phyloP scores from a whole-genome alignment of 495 filamentous ascomycete species.

The Aspergillus avenaceus region DNA sequence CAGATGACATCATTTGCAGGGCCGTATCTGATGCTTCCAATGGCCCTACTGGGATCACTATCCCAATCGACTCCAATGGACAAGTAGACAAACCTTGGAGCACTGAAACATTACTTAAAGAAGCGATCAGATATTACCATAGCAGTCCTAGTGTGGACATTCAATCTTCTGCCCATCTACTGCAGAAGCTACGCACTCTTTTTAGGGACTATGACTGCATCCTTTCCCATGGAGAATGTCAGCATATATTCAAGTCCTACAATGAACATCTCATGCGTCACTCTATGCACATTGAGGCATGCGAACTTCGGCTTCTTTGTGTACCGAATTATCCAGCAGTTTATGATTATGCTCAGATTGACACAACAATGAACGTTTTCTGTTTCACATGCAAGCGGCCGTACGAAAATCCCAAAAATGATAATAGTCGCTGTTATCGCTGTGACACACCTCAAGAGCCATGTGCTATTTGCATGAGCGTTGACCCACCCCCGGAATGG shows the following conservation, averaged over 20 bases:
- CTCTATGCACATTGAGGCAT: slow-evolving; percentile 62
- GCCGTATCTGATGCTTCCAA: slow-evolving; percentile 14
- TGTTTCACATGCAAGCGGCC: slow-evolving; percentile 45
- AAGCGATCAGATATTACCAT: slow-evolving; percentile 43
- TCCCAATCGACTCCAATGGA: slow-evolving; percentile 30
- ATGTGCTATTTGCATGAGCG: slow-evolving; percentile 43
- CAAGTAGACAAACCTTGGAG: slow-evolving; percentile 44
- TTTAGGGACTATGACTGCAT: slow-evolving; percentile 39
- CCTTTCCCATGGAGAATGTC: slow-evolving; percentile 38
- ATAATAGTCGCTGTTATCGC: slow-evolving; percentile 41
- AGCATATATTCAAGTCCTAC: slow-evolving; percentile 58
- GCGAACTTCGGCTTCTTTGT: slow-evolving; percentile 64
- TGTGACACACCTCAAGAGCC: slow-evolving; percentile 41
- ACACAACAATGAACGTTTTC: slow-evolving; percentile 43
- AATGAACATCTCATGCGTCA: slow-evolving; percentile 61
- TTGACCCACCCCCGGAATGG: slow-evolving; percentile 48
- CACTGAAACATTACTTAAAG: slow-evolving; percentile 39
- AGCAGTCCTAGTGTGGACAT: slow-evolving; percentile 38
- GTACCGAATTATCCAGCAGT: slow-evolving; percentile 57
- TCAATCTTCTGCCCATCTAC: slow-evolving; percentile 44
- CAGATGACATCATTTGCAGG: slow-evolving; percentile 1
- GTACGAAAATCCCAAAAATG: slow-evolving; percentile 39
- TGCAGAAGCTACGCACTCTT: slow-evolving; percentile 41
- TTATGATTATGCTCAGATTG: slow-evolving; percentile 52
- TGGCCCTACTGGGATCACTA: slow-evolving; percentile 21